Evolutionary conservation across 306 rosid species (phyloP), one percentile per base, ranked within the genome.

Genomic region (Cucurbita moschata): DNA sequence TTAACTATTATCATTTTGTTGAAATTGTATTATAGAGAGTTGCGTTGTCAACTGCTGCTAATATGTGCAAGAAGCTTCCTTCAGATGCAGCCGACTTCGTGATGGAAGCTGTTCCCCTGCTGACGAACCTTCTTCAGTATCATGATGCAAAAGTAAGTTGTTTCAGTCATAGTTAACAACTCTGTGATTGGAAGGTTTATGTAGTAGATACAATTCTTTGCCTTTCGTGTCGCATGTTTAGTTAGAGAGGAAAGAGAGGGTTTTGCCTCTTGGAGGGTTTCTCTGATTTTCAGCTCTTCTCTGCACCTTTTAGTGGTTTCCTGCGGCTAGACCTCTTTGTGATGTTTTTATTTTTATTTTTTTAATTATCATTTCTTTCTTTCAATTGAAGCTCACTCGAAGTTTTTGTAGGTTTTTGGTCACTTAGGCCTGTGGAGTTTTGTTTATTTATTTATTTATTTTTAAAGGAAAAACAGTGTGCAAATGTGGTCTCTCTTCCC

Each of bases 41-140:
- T 55, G 99, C 99, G 70, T 79, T 95, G 75, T 95, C 99, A 49
- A 95, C 99, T 79, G 99, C 99, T 76, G 99, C 99, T 19, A 95
- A 95, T 78, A 95, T 95, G 96, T 95, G 99, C 88, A 95, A 91
- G 91, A 95, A 95, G 75, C 99, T 95, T 81, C 97, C 99, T 68
- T 87, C 97, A n/a, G 99, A 95, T 80, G 99, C 97, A 52, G 88
- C 97, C 68, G 99, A 95, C 80, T 95, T 95, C 84, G 99, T 95
- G 76, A 95, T 95, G 99, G 99, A 95, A 86, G 96, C 99, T 55
- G 97, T 95, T 66, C 99, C 99, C 23, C 87, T 89, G 56, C 77
- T 95, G 84, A 95, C 97, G 4, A 95, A 95, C 83, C 96, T 95
- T 75, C 96, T 95, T 79, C 99, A 95, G 78, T 89, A 91, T 82